phyloP scores from a whole-genome alignment of 2,329 filamentous ascomycete species.

The Ceratocystis alfenasii region DNA sequence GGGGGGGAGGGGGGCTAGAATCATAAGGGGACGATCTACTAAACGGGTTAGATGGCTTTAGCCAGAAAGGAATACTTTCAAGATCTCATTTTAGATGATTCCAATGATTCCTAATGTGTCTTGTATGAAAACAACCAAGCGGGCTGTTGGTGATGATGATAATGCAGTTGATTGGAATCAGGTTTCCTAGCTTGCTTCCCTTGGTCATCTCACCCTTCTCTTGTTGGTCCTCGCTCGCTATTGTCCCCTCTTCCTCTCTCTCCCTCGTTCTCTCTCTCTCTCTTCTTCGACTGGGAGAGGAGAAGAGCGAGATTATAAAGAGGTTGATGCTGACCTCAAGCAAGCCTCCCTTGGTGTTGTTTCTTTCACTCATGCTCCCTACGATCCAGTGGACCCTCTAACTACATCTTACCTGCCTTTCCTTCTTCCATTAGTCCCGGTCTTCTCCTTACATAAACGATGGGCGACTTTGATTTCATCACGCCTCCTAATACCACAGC shows the following conservation, averaged over 20 bases:
- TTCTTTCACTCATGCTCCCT: background rate
- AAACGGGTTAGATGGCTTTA: too few species aligned
- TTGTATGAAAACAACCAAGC: background rate
- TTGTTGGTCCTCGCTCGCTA: background rate
- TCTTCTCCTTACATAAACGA: background rate
- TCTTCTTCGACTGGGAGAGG: background rate
- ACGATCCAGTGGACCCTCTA: background rate
- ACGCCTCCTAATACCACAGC: background rate
- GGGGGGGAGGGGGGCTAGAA: too few species aligned
- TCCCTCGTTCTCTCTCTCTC: background rate
- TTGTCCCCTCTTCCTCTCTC: background rate
- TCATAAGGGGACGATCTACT: too few species aligned
- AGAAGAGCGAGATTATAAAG: background rate
- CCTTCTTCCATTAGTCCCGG: background rate
- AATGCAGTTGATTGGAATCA: too few species aligned
- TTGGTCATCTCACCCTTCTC: background rate
- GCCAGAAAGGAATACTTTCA: too few species aligned
- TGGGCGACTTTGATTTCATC: conserved; percentile 2
- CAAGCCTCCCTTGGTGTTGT: background rate
- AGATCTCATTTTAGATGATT: too few species aligned
- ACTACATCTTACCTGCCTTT: background rate
- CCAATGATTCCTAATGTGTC: too few species aligned
- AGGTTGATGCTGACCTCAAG: background rate
- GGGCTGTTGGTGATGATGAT: background rate
- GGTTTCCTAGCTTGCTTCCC: too few species aligned